Base-by-base conservation (phyloP, 176 grass and related monocot species). In the Oryza officinalis region DNA sequence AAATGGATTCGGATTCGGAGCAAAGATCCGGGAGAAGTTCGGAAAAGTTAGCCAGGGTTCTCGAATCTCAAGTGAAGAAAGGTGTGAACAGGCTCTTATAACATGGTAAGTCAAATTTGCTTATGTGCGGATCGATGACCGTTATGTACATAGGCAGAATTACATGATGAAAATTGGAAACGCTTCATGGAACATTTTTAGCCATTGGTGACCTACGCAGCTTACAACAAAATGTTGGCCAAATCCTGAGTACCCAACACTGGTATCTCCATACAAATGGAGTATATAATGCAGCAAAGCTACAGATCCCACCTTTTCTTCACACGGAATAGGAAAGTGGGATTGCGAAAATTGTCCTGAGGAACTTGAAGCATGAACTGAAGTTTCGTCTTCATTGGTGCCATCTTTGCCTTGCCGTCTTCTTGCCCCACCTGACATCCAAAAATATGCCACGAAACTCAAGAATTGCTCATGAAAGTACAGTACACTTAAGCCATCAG, bases 241-340 rank as follows among this genome's bases (percentile, higher is more conserved):
- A 7, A 63, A 63, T 60, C 28, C 23, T 78, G 14, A 8, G 1
- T 70, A 46, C 47, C 71, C 13, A 38, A 7, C 10, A 27, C 49
- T 31, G 60, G 50, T 35, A 22, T 79, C 44, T 33, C 79, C 61
- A 28, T 52, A 46, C 11, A 57, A 65, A 12, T 32, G 12, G 73
- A 63, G 35, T 7, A 41, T 41, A 10, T 41, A 57, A 67, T 86
- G 59, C 27, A 40, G 5, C 22, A 44, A 44, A 30, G 78, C 76
- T 94, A 95, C 67, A 95, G 81, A 69, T 98, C 96, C 96, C 96
- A 98, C 73, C 96, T 93, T 90, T 95, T 98, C 77, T 98, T 98
- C 69, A 98, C 91, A 71, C 80, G 89, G 64, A 98, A 95, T 30
- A 98, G 85, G 35, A 98, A 87, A 37, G 75, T 31, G 8, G 93